Evolutionary conservation across 352 stramenopile genomes (phyloP).

Genomic region (Phytophthora podocarpi): DNA sequence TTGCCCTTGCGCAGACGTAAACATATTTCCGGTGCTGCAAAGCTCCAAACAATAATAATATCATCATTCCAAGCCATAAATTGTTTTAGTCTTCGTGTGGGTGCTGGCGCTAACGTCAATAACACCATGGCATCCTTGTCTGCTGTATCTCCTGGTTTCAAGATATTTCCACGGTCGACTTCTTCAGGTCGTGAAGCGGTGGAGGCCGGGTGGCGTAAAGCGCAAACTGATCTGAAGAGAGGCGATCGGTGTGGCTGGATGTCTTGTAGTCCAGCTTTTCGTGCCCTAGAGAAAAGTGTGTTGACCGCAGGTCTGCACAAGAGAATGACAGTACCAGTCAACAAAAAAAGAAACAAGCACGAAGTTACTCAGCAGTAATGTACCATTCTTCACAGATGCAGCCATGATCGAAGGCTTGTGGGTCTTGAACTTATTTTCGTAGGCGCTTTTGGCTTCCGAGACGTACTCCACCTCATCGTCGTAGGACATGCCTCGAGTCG

Average conservation of each 20-base stretch:
- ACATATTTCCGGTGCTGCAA: conserved; percentile 18
- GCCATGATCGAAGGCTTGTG: conserved; percentile 80
- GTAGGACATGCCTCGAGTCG: conserved; percentile 69
- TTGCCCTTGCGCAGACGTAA: conserved; percentile 10
- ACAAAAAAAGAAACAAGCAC: background rate
- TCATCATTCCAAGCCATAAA: conserved; percentile 34
- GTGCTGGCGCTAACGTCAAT: too few relatives aligned
- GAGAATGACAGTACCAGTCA: background rate
- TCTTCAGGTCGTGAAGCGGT: conserved; percentile 67
- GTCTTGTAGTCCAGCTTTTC: conserved; percentile 72
- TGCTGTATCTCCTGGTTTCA: conserved; percentile 27
- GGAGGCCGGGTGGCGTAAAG: conserved; percentile 49
- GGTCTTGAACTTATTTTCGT: conserved; percentile 71
- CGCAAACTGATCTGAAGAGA: conserved; percentile 65
- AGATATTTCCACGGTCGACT: conserved; percentile 73
- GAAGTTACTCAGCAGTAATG: background rate
- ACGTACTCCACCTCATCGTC: conserved; percentile 83
- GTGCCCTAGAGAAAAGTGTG: conserved; percentile 75
- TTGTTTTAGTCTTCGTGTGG: background rate
- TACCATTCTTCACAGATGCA: conserved; percentile 78
- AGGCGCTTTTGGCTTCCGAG: conserved; percentile 74
- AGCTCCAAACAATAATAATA: conserved; percentile 41
- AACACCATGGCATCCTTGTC: background rate
- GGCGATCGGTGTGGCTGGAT: conserved; percentile 63
- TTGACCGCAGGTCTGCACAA: conserved; percentile 68